Percentiles rank a stretch among this genome's conserved stretches.
phyloP scores from a whole-genome alignment of 2,329 filamentous ascomycete genomes.

The Trichophaea hybrida region DNA sequence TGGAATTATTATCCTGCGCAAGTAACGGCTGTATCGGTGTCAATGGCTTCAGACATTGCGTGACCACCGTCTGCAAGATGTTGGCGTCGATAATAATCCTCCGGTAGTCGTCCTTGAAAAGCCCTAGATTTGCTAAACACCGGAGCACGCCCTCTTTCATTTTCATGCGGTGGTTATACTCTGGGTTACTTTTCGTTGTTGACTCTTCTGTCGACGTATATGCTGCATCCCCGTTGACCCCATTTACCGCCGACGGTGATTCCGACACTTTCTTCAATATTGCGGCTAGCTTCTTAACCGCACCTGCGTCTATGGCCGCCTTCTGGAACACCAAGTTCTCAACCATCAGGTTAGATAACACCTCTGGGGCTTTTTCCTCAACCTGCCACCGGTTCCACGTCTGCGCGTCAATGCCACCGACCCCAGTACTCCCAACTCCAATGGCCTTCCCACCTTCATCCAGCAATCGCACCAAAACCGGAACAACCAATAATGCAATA shows the following conservation, averaged over 20 bases:
- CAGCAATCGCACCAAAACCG: slow-evolving; percentile 53
- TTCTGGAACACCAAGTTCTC: slow-evolving; percentile 69
- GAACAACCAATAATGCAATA: slow-evolving; percentile 53
- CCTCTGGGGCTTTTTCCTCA: slow-evolving; percentile 55
- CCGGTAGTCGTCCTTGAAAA: slow-evolving; percentile 69
- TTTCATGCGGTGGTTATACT: slow-evolving; percentile 55
- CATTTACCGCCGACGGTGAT: slow-evolving; percentile 8
- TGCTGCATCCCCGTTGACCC: slow-evolving; percentile 8
- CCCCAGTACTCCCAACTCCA: slow-evolving; percentile 31
- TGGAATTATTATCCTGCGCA: slow-evolving; percentile 15
- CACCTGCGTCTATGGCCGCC: slow-evolving; percentile 58
- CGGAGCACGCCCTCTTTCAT: slow-evolving; percentile 62
- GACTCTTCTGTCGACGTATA: background rate
- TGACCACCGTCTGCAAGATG: slow-evolving; percentile 66
- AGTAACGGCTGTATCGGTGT: background rate
- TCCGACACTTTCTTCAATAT: slow-evolving; percentile 55
- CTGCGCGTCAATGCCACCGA: slow-evolving; percentile 32
- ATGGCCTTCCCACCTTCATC: slow-evolving; percentile 36
- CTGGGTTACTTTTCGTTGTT: slow-evolving; percentile 33
- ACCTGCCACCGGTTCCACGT: slow-evolving; percentile 37
- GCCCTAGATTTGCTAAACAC: slow-evolving; percentile 66
- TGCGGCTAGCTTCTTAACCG: slow-evolving; percentile 47
- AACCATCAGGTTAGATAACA: slow-evolving; percentile 63
- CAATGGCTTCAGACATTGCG: slow-evolving; percentile 41
- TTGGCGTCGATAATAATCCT: slow-evolving; percentile 71